phyloP scores from a whole-genome alignment of 306 rosid species.

The Trifolium repens region DNA sequence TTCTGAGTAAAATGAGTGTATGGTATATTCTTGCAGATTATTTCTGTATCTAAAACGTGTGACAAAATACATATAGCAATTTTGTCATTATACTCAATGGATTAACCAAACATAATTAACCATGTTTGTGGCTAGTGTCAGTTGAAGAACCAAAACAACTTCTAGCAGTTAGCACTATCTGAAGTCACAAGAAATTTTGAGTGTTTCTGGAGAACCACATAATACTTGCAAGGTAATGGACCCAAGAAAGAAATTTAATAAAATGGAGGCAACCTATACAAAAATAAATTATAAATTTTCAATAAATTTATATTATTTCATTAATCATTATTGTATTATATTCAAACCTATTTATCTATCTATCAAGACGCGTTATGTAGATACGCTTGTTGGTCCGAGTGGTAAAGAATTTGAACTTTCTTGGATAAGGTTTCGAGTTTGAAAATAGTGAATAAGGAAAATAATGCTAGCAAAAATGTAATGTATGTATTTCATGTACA shows the following conservation, averaged over 20 bases:
- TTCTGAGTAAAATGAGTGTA: conserved; percentile 28
- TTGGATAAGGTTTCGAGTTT: neutral
- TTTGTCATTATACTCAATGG: conserved; percentile 38
- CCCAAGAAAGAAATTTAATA: conserved; percentile 11
- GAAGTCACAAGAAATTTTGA: conserved; percentile 27
- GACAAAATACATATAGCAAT: conserved; percentile 18
- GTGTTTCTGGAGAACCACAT: conserved; percentile 29
- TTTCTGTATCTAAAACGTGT: conserved; percentile 43
- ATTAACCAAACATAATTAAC: conserved; percentile 31
- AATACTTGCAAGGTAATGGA: conserved; percentile 30
- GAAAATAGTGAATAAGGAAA: neutral
- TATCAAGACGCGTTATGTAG: neutral
- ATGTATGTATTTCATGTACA: neutral
- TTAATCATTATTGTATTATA: neutral
- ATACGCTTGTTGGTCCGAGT: neutral
- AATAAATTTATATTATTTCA: neutral
- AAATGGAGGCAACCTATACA: neutral
- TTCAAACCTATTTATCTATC: neutral
- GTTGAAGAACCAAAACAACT: conserved; percentile 32
- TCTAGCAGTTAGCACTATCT: neutral
- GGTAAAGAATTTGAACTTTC: neutral
- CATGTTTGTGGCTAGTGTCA: conserved; percentile 43
- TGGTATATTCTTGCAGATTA: conserved; percentile 50
- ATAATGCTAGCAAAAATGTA: neutral
- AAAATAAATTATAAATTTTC: neutral